Percentiles rank a stretch among this genome's conserved stretches.
Evolutionary conservation across 306 rosid species (phyloP).

Genomic region (Vigna trinervia): DNA sequence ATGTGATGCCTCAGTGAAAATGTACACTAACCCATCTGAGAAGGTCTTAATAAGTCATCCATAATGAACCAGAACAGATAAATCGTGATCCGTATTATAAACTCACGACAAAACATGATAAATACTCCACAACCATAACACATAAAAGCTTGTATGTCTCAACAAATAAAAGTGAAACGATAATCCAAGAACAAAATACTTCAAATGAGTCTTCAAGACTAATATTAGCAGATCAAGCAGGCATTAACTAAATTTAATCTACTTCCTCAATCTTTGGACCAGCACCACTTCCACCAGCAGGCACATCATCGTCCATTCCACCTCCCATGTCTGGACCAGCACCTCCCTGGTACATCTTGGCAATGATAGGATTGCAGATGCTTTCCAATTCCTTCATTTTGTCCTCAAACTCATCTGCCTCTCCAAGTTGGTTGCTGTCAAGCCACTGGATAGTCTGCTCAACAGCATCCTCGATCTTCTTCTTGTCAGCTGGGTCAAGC

Average conservation of each 20-base stretch:
- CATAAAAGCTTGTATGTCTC: no score
- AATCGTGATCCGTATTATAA: no score
- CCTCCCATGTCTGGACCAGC: slow-evolving; percentile 62
- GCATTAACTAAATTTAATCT: slow-evolving; percentile 50
- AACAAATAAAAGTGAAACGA: no score
- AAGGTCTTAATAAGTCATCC: no score
- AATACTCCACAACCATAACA: no score
- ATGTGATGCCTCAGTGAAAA: no score
- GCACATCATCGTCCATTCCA: slow-evolving; percentile 55
- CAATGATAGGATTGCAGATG: slow-evolving; percentile 65
- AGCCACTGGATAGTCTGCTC: slow-evolving; percentile 75
- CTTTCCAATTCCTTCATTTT: slow-evolving; percentile 80
- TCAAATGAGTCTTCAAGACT: background rate
- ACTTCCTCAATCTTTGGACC: slow-evolving; percentile 89
- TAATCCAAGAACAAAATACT: background rate
- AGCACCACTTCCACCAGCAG: slow-evolving; percentile 62
- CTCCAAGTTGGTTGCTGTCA: slow-evolving; percentile 69
- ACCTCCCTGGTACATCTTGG: slow-evolving; percentile 82
- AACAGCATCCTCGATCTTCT: slow-evolving; percentile 70
- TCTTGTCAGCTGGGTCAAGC: slow-evolving; percentile 65
- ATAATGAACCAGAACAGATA: no score
- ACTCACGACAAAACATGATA: no score
- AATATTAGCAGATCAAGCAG: background rate
- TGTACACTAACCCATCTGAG: no score
- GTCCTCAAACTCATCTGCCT: slow-evolving; percentile 75